These are phyloP conservation scores for Excoecaria cochinchinensis DNA, from an alignment of 345 rosid species.

Conservation along the genomic window DNA sequence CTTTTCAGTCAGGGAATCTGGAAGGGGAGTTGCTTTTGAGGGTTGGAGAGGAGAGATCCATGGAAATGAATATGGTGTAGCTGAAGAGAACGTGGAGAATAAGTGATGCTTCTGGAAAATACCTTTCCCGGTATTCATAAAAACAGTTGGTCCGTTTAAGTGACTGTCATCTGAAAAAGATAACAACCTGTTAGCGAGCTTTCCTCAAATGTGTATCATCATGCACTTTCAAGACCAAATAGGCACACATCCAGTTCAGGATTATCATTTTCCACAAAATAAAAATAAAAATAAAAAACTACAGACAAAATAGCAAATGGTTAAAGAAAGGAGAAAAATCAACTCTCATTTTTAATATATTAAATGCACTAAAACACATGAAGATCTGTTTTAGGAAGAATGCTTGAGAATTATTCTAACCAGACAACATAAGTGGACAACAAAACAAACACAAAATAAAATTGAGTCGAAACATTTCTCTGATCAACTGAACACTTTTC, in stretches of 20 bases:
- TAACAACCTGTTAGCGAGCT: not conserved
- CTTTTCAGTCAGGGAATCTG: too few species aligned
- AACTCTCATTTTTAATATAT: too few species aligned
- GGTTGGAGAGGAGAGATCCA: too few species aligned
- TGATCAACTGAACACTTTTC: not conserved
- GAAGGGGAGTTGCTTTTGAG: too few species aligned
- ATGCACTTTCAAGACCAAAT: not conserved
- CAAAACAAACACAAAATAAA: not conserved
- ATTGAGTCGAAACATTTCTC: not conserved
- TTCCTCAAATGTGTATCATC: not conserved
- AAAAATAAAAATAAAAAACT: not conserved
- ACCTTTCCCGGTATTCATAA: slow-evolving; percentile 16
- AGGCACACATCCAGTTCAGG: not conserved
- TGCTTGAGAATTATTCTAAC: not conserved
- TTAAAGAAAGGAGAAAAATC: not conserved
- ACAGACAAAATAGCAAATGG: too few species aligned
- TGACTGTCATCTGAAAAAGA: not conserved
- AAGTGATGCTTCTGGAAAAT: too few species aligned
- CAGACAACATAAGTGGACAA: too few species aligned
- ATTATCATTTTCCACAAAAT: not conserved
- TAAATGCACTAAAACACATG: not conserved
- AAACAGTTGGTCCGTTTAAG: not conserved
- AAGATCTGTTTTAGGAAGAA: not conserved
- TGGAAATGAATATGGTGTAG: too few species aligned
- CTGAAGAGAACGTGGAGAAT: too few species aligned